Base-by-base conservation (phyloP, 2,329 filamentous ascomycete genomes). In the Mycocentrospora acerina region DNA sequence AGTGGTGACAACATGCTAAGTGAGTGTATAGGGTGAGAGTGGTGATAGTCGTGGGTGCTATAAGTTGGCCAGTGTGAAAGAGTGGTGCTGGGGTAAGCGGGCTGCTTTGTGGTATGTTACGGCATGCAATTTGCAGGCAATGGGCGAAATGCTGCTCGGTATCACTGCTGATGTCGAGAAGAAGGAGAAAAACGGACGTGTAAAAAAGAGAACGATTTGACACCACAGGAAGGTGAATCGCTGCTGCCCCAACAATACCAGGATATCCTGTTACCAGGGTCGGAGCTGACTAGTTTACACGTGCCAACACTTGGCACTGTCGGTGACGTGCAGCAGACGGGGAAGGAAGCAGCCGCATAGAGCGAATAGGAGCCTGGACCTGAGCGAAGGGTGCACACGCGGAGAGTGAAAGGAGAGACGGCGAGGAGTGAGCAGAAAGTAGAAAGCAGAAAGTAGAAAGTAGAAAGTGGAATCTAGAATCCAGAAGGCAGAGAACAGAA, bases 21-120 rank as follows among this genome's bases (percentile, higher is more conserved):
- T 48, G 59, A 64, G 45, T 44, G 57, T 61, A 58, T 58, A 45
- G 42, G 48, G 51, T 60, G 48, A 54, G 54, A 48, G 46, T 45
- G 43, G 37, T 48, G 46, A 40, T 29, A 46, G 40, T 34, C 37
- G 46, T 37, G 36, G 42, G 30, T 38, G 50, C 51, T 57, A 53
- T 37, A 46, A 41, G 41, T 35, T 41, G 46, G 53, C 55, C 48
- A 52, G 55, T 42, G 45, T 39, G 52, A 31, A 40, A 41, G 42
- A 22, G 27, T 33, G 36, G 32, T 42, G 32, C 40, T 40, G 41
- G 34, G 44, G 40, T 32, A 44, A 58, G 49, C 51, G 48, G n/a
- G 48, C 53, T 58, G 61, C 56, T 59, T 14, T 5, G 59, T 48
- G 45, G 53, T 53, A 36, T 30, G 41, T 40, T 45, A 55, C 50